Base-by-base conservation (phyloP, 2,329 filamentous ascomycete species). In the Aphanocladium album region DNA sequence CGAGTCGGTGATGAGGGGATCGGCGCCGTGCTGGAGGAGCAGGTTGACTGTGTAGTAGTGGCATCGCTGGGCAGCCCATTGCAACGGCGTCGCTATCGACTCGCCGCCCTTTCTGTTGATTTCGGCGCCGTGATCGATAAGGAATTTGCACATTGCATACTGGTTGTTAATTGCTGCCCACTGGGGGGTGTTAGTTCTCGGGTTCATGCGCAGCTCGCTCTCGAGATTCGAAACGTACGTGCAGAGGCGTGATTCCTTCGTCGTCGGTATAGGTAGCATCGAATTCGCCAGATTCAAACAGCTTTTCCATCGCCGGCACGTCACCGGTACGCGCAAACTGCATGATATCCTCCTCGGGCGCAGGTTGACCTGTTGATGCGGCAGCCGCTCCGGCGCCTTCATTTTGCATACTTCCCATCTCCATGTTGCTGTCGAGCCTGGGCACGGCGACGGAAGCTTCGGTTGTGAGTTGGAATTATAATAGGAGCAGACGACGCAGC, bases 111-210 rank as follows among this genome's bases (percentile, higher is more conserved):
- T 96, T 64, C 87, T 89, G 77, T 99, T 98, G 69, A 98, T 89
- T 71, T 96, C 89, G 70, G 93, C 95, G 70, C 92, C 92, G 64
- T 80, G 76, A 54, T 84, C 90, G 72, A 99, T 84, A 49, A 99
- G 86, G 76, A 96, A 97, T 74, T 95, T 93, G 83, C 93, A 97
- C 80, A 98, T 92, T 66, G 91, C 90, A 78, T 93, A 96, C 73
- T 97, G 95, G 72, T 98, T 98, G 79, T 99, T 99, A 74, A 99
- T 98, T 41, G 96, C 91, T 51, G 95, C 95, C 95, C 95, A 99
- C 91, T 99, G 72, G 57, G 67, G 11, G 56, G 16, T 49, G 63
- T 67, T 60, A 68, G 67, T 51, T 47, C 41, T n/a, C 27, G 4
- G 16, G 7, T 43, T 19, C 5, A 8, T 7, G 17, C 39, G 17